Conservation (phyloP, 2,329 filamentous ascomycete genomes). For the Microsporum canis region DNA sequence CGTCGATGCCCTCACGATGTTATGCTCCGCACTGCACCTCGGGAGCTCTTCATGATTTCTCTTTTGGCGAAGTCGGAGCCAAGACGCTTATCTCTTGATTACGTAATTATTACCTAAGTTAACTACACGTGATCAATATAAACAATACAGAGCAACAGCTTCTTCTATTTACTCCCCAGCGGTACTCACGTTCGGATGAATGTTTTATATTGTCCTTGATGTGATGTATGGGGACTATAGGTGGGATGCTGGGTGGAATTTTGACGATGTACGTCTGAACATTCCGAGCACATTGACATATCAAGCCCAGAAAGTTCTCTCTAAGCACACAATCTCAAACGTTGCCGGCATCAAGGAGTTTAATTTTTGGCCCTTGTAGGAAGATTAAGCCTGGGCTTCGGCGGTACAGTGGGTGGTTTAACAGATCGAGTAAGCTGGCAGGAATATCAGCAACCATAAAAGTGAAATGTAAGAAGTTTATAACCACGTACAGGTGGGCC, state of each 20-base stretch:
- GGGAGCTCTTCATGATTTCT: background rate
- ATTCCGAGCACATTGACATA: too few species aligned
- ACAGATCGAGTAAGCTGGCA: background rate
- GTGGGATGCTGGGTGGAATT: background rate
- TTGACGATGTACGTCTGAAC: too few species aligned
- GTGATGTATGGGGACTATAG: background rate
- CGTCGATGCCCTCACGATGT: background rate
- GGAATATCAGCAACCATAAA: background rate
- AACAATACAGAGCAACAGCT: background rate
- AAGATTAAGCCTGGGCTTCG: background rate
- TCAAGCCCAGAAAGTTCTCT: too few species aligned
- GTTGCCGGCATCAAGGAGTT: too few species aligned
- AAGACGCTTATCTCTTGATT: background rate
- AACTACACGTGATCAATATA: background rate
- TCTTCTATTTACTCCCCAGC: background rate
- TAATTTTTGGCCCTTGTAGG: background rate
- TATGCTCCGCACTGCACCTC: background rate
- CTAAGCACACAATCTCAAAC: too few species aligned
- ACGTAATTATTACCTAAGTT: background rate
- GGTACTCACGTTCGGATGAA: background rate
- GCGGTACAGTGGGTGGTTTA: background rate
- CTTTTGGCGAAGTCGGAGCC: background rate
- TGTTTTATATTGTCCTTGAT: background rate
- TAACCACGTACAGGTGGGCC: background rate
- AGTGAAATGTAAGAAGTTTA: background rate